These are phyloP conservation scores for Raddia distichophylla DNA, from an alignment of 176 grass and related monocot species.

Conservation along the genomic window DNA sequence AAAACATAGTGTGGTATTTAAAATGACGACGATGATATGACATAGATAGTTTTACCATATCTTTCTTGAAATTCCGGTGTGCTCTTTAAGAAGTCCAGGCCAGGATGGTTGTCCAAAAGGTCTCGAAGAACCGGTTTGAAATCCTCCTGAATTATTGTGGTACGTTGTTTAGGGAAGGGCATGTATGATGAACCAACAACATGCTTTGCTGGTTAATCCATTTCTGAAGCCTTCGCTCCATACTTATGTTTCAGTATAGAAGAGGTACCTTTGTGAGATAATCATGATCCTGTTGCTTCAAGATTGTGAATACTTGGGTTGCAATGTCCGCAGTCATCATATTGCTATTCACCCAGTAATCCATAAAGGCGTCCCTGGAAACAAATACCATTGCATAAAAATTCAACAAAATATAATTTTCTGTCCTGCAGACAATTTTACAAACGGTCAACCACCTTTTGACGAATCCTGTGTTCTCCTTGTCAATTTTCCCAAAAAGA, in stretches of 20 bases:
- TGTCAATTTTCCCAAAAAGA: slow-evolving; percentile 85
- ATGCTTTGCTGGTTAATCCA: slow-evolving; percentile 4
- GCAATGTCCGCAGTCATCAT: slow-evolving; percentile 79
- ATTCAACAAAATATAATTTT: background rate
- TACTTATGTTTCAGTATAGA: slow-evolving; percentile 23
- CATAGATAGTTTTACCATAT: slow-evolving; percentile 66
- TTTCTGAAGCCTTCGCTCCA: slow-evolving; percentile 23
- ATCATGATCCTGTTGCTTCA: slow-evolving; percentile 71
- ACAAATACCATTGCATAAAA: slow-evolving; percentile 27
- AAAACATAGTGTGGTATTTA: slow-evolving; percentile 16
- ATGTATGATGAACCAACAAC: slow-evolving; percentile 20
- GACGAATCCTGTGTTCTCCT: slow-evolving; percentile 57
- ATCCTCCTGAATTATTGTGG: slow-evolving; percentile 68
- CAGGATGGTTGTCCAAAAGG: slow-evolving; percentile 88
- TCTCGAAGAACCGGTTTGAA: slow-evolving; percentile 89
- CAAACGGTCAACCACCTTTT: slow-evolving; percentile 58
- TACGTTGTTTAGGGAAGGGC: slow-evolving; percentile 28
- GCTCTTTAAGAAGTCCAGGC: slow-evolving; percentile 92
- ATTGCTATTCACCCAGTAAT: slow-evolving; percentile 93
- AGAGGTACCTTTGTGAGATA: slow-evolving; percentile 74
- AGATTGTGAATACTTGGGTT: slow-evolving; percentile 80
- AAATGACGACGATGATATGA: slow-evolving; percentile 25
- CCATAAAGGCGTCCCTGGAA: slow-evolving; percentile 82
- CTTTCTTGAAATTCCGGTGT: slow-evolving; percentile 99
- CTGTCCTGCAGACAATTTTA: slow-evolving; percentile 2